Evolutionary conservation across 306 rosid genomes (phyloP), one percentile per base, ranked within the genome.

Genomic region (Crotalaria pallida): DNA sequence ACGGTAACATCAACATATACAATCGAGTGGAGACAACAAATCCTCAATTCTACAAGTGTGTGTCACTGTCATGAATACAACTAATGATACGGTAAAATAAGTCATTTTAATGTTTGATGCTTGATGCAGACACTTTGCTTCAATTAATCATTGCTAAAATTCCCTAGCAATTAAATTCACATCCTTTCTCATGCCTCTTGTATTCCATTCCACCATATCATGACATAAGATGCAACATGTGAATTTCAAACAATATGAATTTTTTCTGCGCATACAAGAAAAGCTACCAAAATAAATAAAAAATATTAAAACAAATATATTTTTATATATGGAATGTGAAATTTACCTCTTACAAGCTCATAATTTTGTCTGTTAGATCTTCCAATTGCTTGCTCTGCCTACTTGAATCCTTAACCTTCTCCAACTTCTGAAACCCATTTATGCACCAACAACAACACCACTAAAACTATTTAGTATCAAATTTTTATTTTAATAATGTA

Each of bases 401-500:
- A 67, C 81, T 87, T 2, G 97, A 79, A 44, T 94, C 99, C 86
- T 88, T 94, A 48, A 94, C 86, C 88, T 88, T 94, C 82, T 94
- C 97, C 95, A 94, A 48, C 83, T 91, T 94, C 82, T 94, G 98
- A 79, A 94, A 94, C 17, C 97, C 98, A 88, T 94, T 90, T 65
- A 97, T 94, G 84, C n/a, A 44, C 3, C 10, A 65, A 36, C 27
- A n/a, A n/a, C n/a, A 56, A n/a, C n/a, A n/a, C 13, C 31, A 64
- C 40, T 56, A 10, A 12, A 11, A 41, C 47, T 41, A 12, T 41
- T 41, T 4, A 41, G 12, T 41, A 41, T 38, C 44, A 34, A 6
- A 6, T 34, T 7, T 34, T 34, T 34, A n/a, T n/a, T n/a, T n/a
- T n/a, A 38, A 38, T 9, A 0, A 36, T 0, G 4, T 38, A 38